These are phyloP conservation scores for Gliomastix tumulicola DNA, from an alignment of 2,329 filamentous ascomycete species.

Conservation along the genomic window DNA sequence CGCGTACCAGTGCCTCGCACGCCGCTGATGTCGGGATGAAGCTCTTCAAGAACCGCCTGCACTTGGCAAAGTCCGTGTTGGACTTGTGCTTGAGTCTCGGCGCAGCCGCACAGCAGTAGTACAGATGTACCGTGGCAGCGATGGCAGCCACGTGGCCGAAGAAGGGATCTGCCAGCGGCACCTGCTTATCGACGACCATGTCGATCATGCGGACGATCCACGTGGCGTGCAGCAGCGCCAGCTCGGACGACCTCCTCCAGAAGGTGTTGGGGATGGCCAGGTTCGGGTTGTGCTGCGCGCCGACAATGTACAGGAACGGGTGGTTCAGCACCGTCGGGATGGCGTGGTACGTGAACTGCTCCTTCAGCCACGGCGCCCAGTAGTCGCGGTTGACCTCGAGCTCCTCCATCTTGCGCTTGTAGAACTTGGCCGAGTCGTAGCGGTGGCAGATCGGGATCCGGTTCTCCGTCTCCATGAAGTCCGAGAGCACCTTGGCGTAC, in stretches of 20 bases:
- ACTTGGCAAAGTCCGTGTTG: conserved; percentile 43
- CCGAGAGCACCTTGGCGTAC: conserved; percentile 41
- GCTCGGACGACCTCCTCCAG: conserved; percentile 43
- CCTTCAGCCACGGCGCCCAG: conserved; percentile 44
- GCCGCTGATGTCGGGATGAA: conserved; percentile 39
- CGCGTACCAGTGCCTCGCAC: conserved; percentile 34
- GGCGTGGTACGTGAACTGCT: conserved; percentile 45
- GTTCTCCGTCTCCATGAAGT: conserved; percentile 44
- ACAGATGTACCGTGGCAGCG: conserved; percentile 44
- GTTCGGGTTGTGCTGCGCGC: conserved; percentile 43
- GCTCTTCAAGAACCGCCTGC: conserved; percentile 37
- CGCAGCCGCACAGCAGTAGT: conserved; percentile 44
- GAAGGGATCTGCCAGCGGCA: conserved; percentile 41
- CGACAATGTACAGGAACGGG: conserved; percentile 45
- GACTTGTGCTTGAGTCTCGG: conserved; percentile 41
- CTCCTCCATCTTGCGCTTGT: conserved; percentile 38
- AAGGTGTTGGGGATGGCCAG: conserved; percentile 46
- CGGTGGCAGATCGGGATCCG: conserved; percentile 40
- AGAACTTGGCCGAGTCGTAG: conserved; percentile 45
- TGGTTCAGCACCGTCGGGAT: conserved; percentile 45
- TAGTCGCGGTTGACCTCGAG: conserved; percentile 35
- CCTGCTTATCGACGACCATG: conserved; percentile 43
- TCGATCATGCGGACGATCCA: conserved; percentile 48
- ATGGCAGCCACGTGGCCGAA: conserved; percentile 44
- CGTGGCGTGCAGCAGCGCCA: conserved; percentile 42